Evolutionary conservation across 257 asterid species (phyloP).

Genomic region (Lavandula angustifolia): DNA sequence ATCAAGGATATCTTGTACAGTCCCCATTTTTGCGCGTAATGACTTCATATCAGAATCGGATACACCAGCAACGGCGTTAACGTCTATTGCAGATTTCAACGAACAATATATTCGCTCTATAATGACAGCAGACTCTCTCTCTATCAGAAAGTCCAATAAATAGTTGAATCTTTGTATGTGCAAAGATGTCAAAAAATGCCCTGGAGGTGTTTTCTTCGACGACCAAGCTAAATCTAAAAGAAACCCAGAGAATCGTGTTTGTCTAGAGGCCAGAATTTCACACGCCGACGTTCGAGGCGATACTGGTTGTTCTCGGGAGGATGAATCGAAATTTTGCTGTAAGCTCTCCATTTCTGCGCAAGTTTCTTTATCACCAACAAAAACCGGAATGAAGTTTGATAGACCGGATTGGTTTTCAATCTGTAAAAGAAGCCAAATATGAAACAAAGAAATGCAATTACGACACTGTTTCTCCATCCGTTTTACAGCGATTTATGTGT

Average conservation of each 20-base stretch:
- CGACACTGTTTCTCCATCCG: not conserved
- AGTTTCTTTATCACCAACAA: slow-evolving; percentile 71
- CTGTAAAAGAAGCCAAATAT: slow-evolving; percentile 47
- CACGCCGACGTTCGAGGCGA: slow-evolving; percentile 42
- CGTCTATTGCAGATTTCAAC: slow-evolving; percentile 41
- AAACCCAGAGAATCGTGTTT: slow-evolving; percentile 51
- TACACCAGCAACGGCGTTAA: slow-evolving; percentile 35
- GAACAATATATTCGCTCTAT: slow-evolving; percentile 51
- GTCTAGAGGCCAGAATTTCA: slow-evolving; percentile 46
- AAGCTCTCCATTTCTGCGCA: slow-evolving; percentile 74
- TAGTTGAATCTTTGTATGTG: slow-evolving; percentile 55
- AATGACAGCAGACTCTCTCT: slow-evolving; percentile 53
- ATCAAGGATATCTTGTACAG: slow-evolving; percentile 41
- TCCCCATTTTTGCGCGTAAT: slow-evolving; percentile 46
- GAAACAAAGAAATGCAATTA: not conserved
- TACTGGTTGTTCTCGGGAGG: slow-evolving; percentile 36
- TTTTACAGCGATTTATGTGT: not conserved
- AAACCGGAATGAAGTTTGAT: slow-evolving; percentile 90
- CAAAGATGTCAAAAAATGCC: slow-evolving; percentile 40
- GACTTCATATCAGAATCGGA: slow-evolving; percentile 51
- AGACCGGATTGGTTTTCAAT: slow-evolving; percentile 93
- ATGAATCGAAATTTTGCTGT: slow-evolving; percentile 48
- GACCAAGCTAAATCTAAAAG: slow-evolving; percentile 80
- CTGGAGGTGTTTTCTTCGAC: slow-evolving; percentile 54
- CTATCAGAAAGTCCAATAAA: slow-evolving; percentile 53